Percentiles rank a stretch among this genome's conserved stretches.
phyloP scores from a whole-genome alignment of 163 green algal species.

The Scenedesmus sp. region DNA sequence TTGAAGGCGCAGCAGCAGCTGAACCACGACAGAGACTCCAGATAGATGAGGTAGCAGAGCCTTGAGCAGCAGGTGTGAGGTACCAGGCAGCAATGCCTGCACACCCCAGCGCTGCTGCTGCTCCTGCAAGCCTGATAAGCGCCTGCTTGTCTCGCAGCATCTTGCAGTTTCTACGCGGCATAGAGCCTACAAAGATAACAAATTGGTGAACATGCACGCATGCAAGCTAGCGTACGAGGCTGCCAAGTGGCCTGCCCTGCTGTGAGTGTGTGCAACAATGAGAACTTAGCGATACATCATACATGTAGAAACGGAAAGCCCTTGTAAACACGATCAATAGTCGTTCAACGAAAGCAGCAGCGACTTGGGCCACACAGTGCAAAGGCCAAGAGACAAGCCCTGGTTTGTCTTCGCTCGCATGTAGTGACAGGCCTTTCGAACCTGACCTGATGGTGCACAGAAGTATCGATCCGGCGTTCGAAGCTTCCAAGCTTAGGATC shows the following conservation, averaged over 20 bases:
- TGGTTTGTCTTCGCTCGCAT: no score
- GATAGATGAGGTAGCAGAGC: not conserved
- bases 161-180: not conserved
- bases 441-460: no score
- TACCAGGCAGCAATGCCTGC: conserved; percentile 1
- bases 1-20: not conserved
- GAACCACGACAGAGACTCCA: not conserved
- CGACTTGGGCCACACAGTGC: no score
- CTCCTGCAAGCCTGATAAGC: conserved; percentile 7
- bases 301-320: no score
- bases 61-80: not conserved
- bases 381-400: no score
- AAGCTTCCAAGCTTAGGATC: no score
- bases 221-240: not conserved
- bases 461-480: no score
- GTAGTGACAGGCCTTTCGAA: no score
- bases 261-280: no score
- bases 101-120: conserved; percentile 1
- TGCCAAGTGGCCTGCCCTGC: not conserved
- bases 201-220: not conserved
- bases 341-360: no score
- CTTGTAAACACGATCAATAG: no score
- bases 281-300: no score
- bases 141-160: conserved; percentile 13
- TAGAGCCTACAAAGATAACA: not conserved